Evolutionary conservation across 805 yeast genomes (phyloP), one percentile per base, ranked within the genome.

Genomic region (Kuraishia molischiana): DNA sequence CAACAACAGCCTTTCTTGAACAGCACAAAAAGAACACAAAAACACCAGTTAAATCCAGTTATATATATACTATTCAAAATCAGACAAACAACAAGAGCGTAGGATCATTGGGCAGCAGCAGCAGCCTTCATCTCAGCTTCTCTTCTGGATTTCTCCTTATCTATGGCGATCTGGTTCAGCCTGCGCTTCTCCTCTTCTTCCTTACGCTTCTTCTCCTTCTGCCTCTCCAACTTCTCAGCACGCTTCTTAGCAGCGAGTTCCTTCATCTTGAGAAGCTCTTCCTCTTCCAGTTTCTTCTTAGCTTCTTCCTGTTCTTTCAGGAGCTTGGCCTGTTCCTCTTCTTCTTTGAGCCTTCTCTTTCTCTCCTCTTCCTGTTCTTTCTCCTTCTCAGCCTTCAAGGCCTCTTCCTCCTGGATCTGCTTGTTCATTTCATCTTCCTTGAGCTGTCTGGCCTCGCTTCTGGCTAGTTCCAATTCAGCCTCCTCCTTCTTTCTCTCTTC

Each of bases 191-290:
- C 48, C 29, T 47, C 48, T 36, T 45, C 46, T 39, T 31, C 41
- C 38, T 42, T 46, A 42, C 34, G 42, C 35, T 42, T 19, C 34
- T 43, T 45, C 13, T 39, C 43, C 29, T 19, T 30, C 24, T 24
- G 30, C 4, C 18, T 32, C 26, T 29, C 32, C 17, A 42, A 13
- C 33, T 46, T 48, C 51, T 49, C 48, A 43, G 39, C 40, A 43
- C 40, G 51, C 45, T 43, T 50, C 15, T 44, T 47, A 32, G 48
- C 56, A 24, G 50, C 54, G 38, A 41, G 40, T 40, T 45, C 56
- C 52, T 48, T 57, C 47, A 54, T 40, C 19, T 53, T 51, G 37
- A 56, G 58, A 31, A 56, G 43, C 47, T 61, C 62, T 10, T 42
- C 41, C 13, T 38, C 47, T 41, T 54, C 39, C 9, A 44, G 47